Conservation (phyloP, 768 basidiomycete genomes). For the Calocera viscosa region DNA sequence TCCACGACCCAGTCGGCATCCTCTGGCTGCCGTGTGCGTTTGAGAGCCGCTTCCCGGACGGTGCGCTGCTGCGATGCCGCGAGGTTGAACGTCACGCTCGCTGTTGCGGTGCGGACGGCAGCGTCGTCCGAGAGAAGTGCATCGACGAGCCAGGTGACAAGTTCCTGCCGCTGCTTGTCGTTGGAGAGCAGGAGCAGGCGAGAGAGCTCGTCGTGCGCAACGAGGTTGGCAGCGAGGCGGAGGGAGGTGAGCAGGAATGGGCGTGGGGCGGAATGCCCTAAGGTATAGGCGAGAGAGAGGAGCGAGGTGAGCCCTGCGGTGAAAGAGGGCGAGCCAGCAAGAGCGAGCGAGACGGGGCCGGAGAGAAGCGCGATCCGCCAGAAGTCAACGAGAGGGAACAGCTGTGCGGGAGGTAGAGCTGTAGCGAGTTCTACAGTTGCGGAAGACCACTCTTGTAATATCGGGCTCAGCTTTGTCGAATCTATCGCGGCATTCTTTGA, state of each 20-base stretch:
- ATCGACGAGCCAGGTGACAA: constrained; percentile 50
- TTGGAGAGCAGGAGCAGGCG: constrained; percentile 30
- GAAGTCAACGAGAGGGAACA: constrained; percentile 75
- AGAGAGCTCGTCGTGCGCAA: constrained; percentile 36
- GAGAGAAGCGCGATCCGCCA: constrained; percentile 71
- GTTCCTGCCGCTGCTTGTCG: constrained; percentile 19
- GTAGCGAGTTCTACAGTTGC: constrained; percentile 27
- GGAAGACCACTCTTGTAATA: constrained; percentile 24
- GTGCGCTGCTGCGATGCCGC: constrained; percentile 52
- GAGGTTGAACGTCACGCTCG: constrained; percentile 69
- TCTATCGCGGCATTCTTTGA: neutral
- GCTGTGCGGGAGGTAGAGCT: constrained; percentile 39
- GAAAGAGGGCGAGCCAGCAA: constrained; percentile 14
- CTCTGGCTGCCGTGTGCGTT: constrained; percentile 1
- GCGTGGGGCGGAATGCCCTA: constrained; percentile 23
- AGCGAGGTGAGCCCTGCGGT: constrained; percentile 18
- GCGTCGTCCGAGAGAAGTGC: constrained; percentile 57
- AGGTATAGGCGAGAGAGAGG: neutral
- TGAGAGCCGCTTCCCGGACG: constrained; percentile 33
- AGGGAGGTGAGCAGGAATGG: constrained; percentile 54
- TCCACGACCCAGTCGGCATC: constrained; percentile 81
- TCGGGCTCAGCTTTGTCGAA: constrained; percentile 21
- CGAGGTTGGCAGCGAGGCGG: constrained; percentile 56
- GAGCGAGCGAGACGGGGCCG: neutral
- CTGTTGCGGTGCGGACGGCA: constrained; percentile 61